A percentile compares a stretch with the other conserved stretches of the same genome.
These are phyloP conservation scores for Colletotrichum horii DNA, from an alignment of 2,329 filamentous ascomycete genomes.

Conservation along the genomic window DNA sequence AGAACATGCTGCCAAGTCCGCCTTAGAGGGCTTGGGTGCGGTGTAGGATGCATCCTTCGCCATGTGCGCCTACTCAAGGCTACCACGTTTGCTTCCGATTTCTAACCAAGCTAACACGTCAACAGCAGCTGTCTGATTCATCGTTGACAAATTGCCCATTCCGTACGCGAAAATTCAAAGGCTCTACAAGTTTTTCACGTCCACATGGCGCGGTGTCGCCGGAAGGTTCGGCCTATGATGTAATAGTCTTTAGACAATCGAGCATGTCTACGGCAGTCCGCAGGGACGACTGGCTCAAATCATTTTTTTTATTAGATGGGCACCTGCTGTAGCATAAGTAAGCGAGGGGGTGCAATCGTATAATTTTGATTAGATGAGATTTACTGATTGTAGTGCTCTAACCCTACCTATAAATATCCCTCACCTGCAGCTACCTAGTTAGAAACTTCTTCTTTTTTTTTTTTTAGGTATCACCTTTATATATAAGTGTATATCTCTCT, in stretches of 20 bases:
- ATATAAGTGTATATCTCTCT: too few species aligned
- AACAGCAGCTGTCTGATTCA: not conserved
- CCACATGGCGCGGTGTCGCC: not conserved
- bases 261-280: too few species aligned
- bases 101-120: not conserved
- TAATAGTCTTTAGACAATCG: not conserved
- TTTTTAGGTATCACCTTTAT: too few species aligned
- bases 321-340: too few species aligned
- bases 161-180: not conserved
- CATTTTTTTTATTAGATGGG: too few species aligned
- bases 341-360: too few species aligned
- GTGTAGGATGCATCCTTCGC: not conserved
- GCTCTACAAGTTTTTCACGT: not conserved
- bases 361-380: too few species aligned
- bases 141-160: not conserved
- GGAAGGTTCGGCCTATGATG: slow-evolving; percentile 17
- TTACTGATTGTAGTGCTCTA: too few species aligned
- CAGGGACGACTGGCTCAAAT: too few species aligned
- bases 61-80: not conserved
- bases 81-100: not conserved
- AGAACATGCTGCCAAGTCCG: not conserved
- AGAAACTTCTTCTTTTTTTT: too few species aligned
- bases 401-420: too few species aligned
- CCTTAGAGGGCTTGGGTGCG: not conserved
- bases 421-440: too few species aligned